These are phyloP conservation scores for Leccinum griseonigrum DNA, from an alignment of 1,284 basidiomycete species.

Conservation along the genomic window DNA sequence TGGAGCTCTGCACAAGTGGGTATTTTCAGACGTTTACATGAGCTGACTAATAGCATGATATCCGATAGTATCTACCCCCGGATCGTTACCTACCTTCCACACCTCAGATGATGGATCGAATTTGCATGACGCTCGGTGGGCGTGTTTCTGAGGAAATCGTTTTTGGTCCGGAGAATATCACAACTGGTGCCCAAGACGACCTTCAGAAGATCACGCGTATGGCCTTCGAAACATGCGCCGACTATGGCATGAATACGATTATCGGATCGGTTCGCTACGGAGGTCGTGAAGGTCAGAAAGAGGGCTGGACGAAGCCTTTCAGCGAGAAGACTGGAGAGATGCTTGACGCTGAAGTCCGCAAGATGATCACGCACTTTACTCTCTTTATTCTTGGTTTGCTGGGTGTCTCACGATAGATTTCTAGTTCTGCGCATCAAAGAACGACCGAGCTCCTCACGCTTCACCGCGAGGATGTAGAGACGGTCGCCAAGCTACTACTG, in stretches of 20 bases:
- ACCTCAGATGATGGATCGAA: constrained; percentile 92
- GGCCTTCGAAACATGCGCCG: constrained; percentile 94
- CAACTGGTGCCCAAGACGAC: constrained; percentile 97
- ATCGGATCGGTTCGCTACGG: constrained; percentile 98
- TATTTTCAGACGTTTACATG: constrained; percentile 4
- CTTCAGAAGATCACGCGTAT: constrained; percentile 97
- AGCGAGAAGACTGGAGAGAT: constrained; percentile 96
- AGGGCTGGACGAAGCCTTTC: constrained; percentile 96
- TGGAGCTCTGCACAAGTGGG: constrained; percentile 90
- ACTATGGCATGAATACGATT: constrained; percentile 94
- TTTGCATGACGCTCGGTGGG: constrained; percentile 99
- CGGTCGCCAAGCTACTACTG: constrained; percentile 87
- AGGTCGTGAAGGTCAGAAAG: constrained; percentile 77
- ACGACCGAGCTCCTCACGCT: constrained; percentile 82
- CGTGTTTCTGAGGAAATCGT: constrained; percentile 99
- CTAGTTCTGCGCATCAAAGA: constrained; percentile 77
- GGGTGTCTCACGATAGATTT: constrained; percentile 7
- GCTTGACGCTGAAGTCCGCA: constrained; percentile 88
- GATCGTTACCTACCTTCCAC: constrained; percentile 96
- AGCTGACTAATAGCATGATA: constrained; percentile 10
- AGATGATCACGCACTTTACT: constrained; percentile 80
- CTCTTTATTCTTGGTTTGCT: neutral
- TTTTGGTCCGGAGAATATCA: constrained; percentile 91
- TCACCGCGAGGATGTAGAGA: constrained; percentile 89
- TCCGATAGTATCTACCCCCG: constrained; percentile 81